Percentiles rank a stretch among this genome's conserved stretches.
Evolutionary conservation across 1,139 yeast genomes (phyloP).

Genomic region (Eremothecium gossypii): DNA sequence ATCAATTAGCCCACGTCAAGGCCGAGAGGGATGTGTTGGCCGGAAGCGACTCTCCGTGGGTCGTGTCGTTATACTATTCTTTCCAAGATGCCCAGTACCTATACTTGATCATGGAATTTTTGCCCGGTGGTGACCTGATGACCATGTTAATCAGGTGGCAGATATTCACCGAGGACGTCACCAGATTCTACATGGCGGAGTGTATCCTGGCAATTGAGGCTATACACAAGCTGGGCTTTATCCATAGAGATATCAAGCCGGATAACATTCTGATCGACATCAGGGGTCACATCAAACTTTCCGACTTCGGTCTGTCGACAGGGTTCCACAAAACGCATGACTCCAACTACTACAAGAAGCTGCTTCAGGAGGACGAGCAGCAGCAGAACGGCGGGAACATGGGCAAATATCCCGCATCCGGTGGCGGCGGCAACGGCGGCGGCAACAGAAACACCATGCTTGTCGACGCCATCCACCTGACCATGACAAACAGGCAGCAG

Average conservation of each 20-base stretch:
- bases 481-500: slow-evolving; percentile 93
- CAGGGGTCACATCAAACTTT: slow-evolving; percentile 63
- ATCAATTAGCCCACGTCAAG: slow-evolving; percentile 74
- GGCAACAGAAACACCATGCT: slow-evolving; percentile 63
- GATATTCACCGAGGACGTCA: slow-evolving; percentile 74
- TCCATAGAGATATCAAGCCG: slow-evolving; percentile 77
- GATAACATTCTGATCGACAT: slow-evolving; percentile 74
- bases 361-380: slow-evolving; percentile 50
- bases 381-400: slow-evolving; percentile 14
- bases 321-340: slow-evolving; percentile 84
- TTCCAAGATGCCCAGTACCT: slow-evolving; percentile 71
- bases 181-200: slow-evolving; percentile 78
- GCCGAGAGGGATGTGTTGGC: slow-evolving; percentile 83
- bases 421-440: slow-evolving; percentile 7
- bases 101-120: slow-evolving; percentile 72
- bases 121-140: slow-evolving; percentile 84
- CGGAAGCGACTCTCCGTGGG: slow-evolving; percentile 84
- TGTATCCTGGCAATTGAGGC: slow-evolving; percentile 81
- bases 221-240: slow-evolving; percentile 68
- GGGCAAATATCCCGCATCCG: slow-evolving; percentile 20
- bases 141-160: slow-evolving; percentile 85
- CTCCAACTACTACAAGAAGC: slow-evolving; percentile 63
- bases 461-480: slow-evolving; percentile 91
- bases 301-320: slow-evolving; percentile 78
- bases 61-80: slow-evolving; percentile 69